Evolutionary conservation across 768 basidiomycete genomes (phyloP), one percentile per base, ranked within the genome.

Genomic region (Pleurotus djamor): DNA sequence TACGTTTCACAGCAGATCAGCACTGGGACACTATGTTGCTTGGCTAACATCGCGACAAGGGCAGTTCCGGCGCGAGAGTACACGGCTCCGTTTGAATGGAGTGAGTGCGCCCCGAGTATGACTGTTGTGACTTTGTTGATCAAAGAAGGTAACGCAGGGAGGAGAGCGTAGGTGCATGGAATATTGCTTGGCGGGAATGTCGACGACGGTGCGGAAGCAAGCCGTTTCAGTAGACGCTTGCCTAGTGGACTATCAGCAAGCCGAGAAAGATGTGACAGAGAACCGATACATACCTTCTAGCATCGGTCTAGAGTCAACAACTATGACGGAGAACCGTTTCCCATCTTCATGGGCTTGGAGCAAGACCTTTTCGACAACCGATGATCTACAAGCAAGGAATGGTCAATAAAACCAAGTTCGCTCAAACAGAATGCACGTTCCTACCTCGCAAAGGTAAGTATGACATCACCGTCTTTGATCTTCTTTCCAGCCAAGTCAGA

Each of bases 1-100:
- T 98, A 98, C 4, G 97, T 99, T 74, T 98, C 97, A 66, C 96
- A 97, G 63, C 95, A 98, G 28, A 97, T 94, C 37, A 99, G 85
- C 5, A 98, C 95, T 4, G 97, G 96, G 0, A 98, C 90, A 21
- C 87, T 88, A 66, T 89, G 84, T 49, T 86, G 85, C 71, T 92
- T 93, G 1, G 94, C 92, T 81, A 98, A 87, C 96, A 98, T 96
- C 1, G 96, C 93, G 5, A 98, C 94, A 65, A 95, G 82, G 0
- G 96, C 96, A 3, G 96, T 98, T 32, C 97, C 97, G 0, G 95
- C 94, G 52, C 97, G 83, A 9, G 94, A 92, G 70, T 91, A 96
- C 2, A 98, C 91, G 2, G 94, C 87, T 6, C 97, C 97, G 62
- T 99, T 97, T 3, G 96, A 89, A 68, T 96, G 92, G 5, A 99